Conservation (phyloP, 139 green algal genomes). For the Desmodesmus armatus region DNA sequence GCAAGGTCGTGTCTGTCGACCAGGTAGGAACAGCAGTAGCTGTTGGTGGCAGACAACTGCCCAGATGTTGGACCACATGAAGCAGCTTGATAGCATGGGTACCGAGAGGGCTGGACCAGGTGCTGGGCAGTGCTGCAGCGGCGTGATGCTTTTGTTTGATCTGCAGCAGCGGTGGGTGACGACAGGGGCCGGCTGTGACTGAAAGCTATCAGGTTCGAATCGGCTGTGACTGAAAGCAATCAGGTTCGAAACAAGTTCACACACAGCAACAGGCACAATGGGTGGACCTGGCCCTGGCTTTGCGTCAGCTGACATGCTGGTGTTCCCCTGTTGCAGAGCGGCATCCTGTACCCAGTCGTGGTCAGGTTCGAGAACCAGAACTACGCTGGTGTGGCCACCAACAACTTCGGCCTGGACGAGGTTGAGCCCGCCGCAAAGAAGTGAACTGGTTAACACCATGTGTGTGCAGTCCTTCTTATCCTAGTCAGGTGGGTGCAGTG, state of each 20-base stretch:
- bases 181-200: too few relatives aligned
- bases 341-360: constrained; percentile 97
- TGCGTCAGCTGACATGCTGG: too few relatives aligned
- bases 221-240: neutral
- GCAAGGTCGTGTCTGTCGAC: constrained; percentile 99
- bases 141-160: too few relatives aligned
- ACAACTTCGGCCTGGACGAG: constrained; percentile 98
- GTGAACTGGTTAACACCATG: too few relatives aligned
- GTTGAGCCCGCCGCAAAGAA: constrained; percentile 62
- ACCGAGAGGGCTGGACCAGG: neutral
- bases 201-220: neutral
- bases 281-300: too few relatives aligned
- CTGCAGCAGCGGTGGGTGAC: too few relatives aligned
- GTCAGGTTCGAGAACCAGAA: constrained; percentile 98
- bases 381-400: constrained; percentile 97
- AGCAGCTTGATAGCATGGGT: neutral
- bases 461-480: neutral
- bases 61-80: too few relatives aligned
- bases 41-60: neutral
- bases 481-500: neutral
- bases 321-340: too few relatives aligned
- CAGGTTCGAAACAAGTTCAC: too few relatives aligned
- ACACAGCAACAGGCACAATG: too few relatives aligned
- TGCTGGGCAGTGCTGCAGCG: neutral
- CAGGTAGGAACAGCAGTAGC: constrained; percentile 72